Evolutionary conservation across 345 rosid species (phyloP).

Genomic region (Populus deltoides): DNA sequence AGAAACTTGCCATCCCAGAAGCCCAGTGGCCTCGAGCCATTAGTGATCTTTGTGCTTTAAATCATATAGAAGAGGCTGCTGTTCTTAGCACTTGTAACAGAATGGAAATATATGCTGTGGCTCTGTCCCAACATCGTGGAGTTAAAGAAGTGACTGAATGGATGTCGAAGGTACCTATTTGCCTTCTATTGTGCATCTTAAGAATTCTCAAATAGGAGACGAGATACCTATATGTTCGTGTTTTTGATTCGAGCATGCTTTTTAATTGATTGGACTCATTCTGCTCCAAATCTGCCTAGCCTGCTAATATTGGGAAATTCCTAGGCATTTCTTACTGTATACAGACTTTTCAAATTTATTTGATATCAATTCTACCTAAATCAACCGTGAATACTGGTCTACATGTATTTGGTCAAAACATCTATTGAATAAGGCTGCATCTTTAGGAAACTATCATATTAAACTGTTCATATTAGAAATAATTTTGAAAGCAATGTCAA

Average conservation of each 20-base stretch:
- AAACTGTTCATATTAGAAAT: background rate
- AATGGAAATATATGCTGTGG: slow-evolving; percentile 26
- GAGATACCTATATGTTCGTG: background rate
- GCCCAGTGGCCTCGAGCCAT: slow-evolving; percentile 26
- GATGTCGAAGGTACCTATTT: slow-evolving; percentile 26
- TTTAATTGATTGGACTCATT: background rate
- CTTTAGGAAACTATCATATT: background rate
- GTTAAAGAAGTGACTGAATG: slow-evolving; percentile 33
- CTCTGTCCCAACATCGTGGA: slow-evolving; percentile 26
- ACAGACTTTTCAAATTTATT: background rate
- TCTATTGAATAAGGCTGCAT: background rate
- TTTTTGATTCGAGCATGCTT: background rate
- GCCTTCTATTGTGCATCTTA: background rate
- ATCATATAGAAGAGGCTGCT: slow-evolving; percentile 32
- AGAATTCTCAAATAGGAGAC: background rate
- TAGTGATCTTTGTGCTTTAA: slow-evolving; percentile 14
- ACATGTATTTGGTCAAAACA: background rate
- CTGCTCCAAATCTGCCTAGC: background rate
- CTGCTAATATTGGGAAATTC: background rate
- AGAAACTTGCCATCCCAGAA: slow-evolving; percentile 30
- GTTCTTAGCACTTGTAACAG: slow-evolving; percentile 28
- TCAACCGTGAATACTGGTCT: background rate
- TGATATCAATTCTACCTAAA: background rate
- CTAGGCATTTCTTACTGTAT: background rate
- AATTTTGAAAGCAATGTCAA: background rate